Evolutionary conservation across 176 grass and related monocot species (phyloP), one percentile per base, ranked within the genome.

Genomic region (sorghum (Sorghum bicolor)): DNA sequence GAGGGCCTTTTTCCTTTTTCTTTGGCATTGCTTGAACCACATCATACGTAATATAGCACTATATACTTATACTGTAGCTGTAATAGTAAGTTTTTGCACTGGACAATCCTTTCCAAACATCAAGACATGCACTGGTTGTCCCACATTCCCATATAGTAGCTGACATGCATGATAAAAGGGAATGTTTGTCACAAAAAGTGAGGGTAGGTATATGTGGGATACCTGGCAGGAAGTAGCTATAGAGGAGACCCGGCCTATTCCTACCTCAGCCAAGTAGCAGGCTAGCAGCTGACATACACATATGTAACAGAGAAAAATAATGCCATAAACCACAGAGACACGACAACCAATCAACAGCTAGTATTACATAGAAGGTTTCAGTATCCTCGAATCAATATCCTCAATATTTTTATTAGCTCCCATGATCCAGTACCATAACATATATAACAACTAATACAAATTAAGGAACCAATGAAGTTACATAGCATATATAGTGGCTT

Each of bases 101-200:
- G 15, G 64, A 36, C 26, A 77, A 58, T 15, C 24, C 25, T 57
- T 53, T 67, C 33, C 79, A 78, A 79, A 78, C 67, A 67, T 32
- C 22, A 47, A 90, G 53, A 55, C 57, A 67, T 82, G 83, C 43
- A 47, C 65, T 65, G 65, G 10, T 81, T 36, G 60, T 26, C 60
- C 22, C 22, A 52, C 30, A 7, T 31, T 64, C 30, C 77, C 50
- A 15, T 5, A 77, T 53, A 29, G 37, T 57, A 60, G 77, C 77
- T 71, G 68, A 15, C 71, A 74, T 50, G 71, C 55, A 76, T 74
- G 72, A 47, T 70, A 58, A 70, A 73, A 67, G 67, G 32, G 34
- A 75, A 84, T 90, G 84, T 90, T 65, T 82, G 53, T 58, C 34
- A 47, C 43, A 43, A 57, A 68, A 74, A 60, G 47, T 66, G 57